Evolutionary conservation across 352 stramenopile species (phyloP).

Genomic region (Pythium aristosporum): DNA sequence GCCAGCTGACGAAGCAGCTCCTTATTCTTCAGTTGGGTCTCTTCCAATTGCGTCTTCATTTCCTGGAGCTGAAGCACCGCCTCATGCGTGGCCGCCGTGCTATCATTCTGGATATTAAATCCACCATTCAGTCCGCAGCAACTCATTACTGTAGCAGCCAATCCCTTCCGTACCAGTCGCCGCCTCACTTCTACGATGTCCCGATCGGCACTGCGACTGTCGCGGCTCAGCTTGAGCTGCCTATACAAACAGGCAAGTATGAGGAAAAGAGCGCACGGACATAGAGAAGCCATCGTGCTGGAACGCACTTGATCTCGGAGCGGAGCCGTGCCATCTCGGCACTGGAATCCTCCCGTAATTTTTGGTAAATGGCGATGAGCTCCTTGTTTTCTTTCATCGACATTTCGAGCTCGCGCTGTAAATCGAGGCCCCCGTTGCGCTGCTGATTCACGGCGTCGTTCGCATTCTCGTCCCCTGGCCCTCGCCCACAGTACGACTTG

Average conservation of each 20-base stretch:
- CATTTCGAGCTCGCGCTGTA: constrained; percentile 50
- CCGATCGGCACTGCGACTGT: background rate
- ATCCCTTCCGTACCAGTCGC: constrained; percentile 18
- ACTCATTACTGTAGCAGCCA: background rate
- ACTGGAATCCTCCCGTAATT: constrained; percentile 55
- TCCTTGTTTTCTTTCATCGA: constrained; percentile 77
- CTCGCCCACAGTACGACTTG: constrained; percentile 46
- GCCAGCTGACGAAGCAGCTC: constrained; percentile 73
- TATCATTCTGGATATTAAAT: constrained; percentile 40
- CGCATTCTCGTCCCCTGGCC: constrained; percentile 22
- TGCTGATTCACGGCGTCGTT: constrained; percentile 3
- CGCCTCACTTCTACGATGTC: constrained; percentile 21
- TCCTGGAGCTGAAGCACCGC: constrained; percentile 55
- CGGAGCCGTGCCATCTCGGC: constrained; percentile 47
- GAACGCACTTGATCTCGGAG: constrained; percentile 52
- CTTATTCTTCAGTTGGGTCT: constrained; percentile 72
- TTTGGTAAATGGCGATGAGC: constrained; percentile 68
- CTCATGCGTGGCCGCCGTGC: constrained; percentile 48
- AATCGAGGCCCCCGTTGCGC: constrained; percentile 25
- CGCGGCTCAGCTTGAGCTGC: constrained; percentile 22
- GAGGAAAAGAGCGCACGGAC: background rate
- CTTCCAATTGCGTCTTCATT: constrained; percentile 59
- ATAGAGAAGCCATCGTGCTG: too few relatives aligned
- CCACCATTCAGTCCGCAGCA: background rate
- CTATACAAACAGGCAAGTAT: background rate